Percentiles rank a stretch among this genome's conserved stretches.
Evolutionary conservation across 306 rosid species (phyloP).

Genomic region (Geum urbanum): DNA sequence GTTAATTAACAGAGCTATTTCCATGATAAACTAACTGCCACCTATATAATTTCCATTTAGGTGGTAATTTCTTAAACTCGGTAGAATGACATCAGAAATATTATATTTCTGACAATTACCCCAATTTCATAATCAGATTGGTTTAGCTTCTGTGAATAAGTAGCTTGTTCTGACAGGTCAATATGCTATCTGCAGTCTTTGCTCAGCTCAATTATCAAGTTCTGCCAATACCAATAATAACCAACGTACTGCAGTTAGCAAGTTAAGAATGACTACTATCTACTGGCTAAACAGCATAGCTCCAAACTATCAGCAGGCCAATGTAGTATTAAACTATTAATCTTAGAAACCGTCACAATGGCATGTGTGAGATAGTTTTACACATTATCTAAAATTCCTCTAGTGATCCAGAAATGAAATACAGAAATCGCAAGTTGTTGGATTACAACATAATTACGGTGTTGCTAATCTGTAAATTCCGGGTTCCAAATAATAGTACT

Average conservation of each 20-base stretch:
- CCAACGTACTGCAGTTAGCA: neutral
- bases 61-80: neutral
- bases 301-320: neutral
- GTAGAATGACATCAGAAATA: too few relatives aligned
- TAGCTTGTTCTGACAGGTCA: conserved; percentile 9
- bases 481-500: too few relatives aligned
- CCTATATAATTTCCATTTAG: neutral
- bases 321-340: neutral
- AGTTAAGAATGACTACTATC: neutral
- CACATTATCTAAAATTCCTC: too few relatives aligned
- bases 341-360: neutral
- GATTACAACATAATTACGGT: too few relatives aligned
- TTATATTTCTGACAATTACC: neutral
- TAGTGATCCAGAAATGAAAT: too few relatives aligned
- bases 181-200: conserved; percentile 1
- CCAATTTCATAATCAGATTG: neutral
- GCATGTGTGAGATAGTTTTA: neutral
- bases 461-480: too few relatives aligned
- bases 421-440: too few relatives aligned
- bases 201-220: conserved; percentile 9
- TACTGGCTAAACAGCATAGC: neutral
- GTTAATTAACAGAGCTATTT: too few relatives aligned
- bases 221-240: neutral
- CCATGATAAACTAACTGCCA: neutral
- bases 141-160: neutral